phyloP scores from a whole-genome alignment of 148 eudicot genomes.

The Drosera capensis region DNA sequence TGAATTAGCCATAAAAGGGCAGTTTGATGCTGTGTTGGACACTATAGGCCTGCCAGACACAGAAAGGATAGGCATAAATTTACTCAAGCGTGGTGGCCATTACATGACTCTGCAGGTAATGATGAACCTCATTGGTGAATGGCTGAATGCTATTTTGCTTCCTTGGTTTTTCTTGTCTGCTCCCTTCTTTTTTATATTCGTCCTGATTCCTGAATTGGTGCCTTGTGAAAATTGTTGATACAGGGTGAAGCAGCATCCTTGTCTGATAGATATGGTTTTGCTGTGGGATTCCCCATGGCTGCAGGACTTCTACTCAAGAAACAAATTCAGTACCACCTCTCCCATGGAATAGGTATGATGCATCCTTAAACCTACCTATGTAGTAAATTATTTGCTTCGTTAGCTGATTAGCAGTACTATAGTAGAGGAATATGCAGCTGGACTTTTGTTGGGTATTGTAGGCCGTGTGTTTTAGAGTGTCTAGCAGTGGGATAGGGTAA shows the following conservation, averaged over 20 bases:
- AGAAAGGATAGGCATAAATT: conserved; percentile 59
- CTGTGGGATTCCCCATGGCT: conserved; percentile 67
- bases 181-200: neutral
- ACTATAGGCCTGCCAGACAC: conserved; percentile 82
- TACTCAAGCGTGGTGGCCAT: conserved; percentile 76
- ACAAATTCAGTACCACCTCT: conserved; percentile 48
- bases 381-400: neutral
- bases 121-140: neutral
- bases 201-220: conserved; percentile 1
- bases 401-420: neutral
- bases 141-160: neutral
- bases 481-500: no score
- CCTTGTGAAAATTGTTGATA: no score
- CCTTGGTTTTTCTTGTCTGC: neutral
- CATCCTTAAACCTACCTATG: neutral
- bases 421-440: no score
- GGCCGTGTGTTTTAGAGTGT: no score
- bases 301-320: conserved; percentile 64
- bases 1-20: conserved; percentile 56
- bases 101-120: conserved; percentile 93
- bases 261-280: conserved; percentile 69
- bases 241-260: conserved; percentile 83
- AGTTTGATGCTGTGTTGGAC: conserved; percentile 86
- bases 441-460: no score
- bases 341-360: conserved; percentile 82